phyloP scores from a whole-genome alignment of 2,329 filamentous ascomycete genomes.

The Amesomyces nigricolor region DNA sequence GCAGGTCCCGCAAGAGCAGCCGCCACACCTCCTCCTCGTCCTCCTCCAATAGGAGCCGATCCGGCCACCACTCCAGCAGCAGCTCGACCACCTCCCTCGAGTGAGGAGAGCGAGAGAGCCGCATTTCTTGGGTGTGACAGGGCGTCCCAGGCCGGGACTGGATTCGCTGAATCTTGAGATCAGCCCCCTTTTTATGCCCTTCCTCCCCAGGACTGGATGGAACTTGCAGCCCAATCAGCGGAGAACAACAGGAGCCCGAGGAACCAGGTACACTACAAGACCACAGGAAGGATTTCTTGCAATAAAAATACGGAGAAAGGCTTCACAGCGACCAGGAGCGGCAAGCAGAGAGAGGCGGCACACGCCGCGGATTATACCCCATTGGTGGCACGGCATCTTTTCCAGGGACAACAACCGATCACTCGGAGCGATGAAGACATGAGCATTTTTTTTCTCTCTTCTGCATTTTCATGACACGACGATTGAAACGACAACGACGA shows the following conservation, averaged over 20 bases:
- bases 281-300: constrained; percentile 20
- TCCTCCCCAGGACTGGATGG: not conserved
- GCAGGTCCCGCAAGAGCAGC: constrained; percentile 45
- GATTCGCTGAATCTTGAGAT: constrained; percentile 15
- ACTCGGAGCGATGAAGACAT: constrained; percentile 15
- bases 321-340: constrained; percentile 32
- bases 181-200: not conserved
- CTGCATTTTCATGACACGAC: constrained; percentile 17
- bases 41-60: constrained; percentile 40
- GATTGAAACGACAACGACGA: constrained; percentile 3
- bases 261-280: not conserved
- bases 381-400: constrained; percentile 17
- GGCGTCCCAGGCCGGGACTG: constrained; percentile 6
- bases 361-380: constrained; percentile 26
- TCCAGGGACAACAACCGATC: constrained; percentile 2
- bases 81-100: constrained; percentile 57
- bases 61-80: constrained; percentile 56
- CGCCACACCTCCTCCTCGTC: constrained; percentile 41
- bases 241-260: constrained; percentile 8
- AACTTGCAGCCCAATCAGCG: constrained; percentile 8
- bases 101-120: constrained; percentile 31
- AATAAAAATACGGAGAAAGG: constrained; percentile 31
- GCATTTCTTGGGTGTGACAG: constrained; percentile 13
- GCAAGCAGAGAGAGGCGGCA: constrained; percentile 12
- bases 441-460: constrained; percentile 1